Percentiles rank a stretch among this genome's conserved stretches.
phyloP scores from a whole-genome alignment of 176 grass and related monocot species.

The Lolium multiflorum region DNA sequence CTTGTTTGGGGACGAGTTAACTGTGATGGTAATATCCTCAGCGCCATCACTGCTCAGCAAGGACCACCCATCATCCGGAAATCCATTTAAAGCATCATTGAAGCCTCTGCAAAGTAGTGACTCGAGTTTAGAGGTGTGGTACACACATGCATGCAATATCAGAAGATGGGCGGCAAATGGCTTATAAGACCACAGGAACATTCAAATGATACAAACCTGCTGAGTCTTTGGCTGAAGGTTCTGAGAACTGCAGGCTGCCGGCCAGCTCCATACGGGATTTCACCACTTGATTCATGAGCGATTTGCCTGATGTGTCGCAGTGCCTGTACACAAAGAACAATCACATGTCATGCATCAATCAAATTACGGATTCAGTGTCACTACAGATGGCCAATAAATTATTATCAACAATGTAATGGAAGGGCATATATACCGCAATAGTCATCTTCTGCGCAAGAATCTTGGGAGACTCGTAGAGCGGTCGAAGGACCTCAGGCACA shows the following conservation, averaged over 20 bases:
- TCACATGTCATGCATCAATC: background rate
- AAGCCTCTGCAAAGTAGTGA: conserved; percentile 76
- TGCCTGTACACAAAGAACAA: conserved; percentile 57
- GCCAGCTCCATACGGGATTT: conserved; percentile 77
- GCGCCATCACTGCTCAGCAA: conserved; percentile 73
- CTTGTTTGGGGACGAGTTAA: conserved; percentile 85
- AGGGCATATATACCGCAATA: conserved; percentile 68
- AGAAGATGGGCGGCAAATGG: conserved; percentile 1
- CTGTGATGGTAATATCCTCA: conserved; percentile 84
- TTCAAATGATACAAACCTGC: conserved; percentile 60
- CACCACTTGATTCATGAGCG: conserved; percentile 83
- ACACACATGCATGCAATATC: conserved; percentile 12
- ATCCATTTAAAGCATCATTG: conserved; percentile 96
- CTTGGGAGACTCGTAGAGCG: conserved; percentile 92
- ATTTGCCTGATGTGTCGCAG: conserved; percentile 88
- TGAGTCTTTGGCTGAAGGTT: conserved; percentile 87
- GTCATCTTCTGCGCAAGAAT: conserved; percentile 94
- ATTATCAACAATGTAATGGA: background rate
- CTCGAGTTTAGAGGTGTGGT: conserved; percentile 2
- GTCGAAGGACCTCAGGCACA: conserved; percentile 90
- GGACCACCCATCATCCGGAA: conserved; percentile 94
- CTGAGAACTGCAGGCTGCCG: conserved; percentile 84
- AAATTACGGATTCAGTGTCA: background rate
- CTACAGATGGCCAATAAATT: background rate
- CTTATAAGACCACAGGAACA: conserved; percentile 8